Base-by-base conservation (phyloP, 2,329 filamentous ascomycete species). In the Ceratocystis variospora region DNA sequence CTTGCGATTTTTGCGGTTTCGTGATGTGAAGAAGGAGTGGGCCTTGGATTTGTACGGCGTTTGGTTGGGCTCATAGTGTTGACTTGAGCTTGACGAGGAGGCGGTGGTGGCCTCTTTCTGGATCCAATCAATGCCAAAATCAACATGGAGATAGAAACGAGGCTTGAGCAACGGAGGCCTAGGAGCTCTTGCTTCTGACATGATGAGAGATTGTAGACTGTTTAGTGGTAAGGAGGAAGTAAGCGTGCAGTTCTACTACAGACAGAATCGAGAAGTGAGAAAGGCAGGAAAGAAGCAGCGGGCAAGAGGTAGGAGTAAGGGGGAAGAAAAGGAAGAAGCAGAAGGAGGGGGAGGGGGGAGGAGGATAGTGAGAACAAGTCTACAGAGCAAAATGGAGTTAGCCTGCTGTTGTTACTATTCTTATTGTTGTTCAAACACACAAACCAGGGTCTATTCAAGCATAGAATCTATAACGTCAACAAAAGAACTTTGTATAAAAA, bases 121-220 rank as follows among this genome's bases (percentile, higher is more conserved):
- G 31, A 76, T 75, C 76, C 78, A 81, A 0, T 80, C 80, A 28
- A 83, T 72, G 37, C 80, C 79, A 67, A 82, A 80, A 70, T 81
- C 80, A 67, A 83, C 72, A 65, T 80, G 78, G 8, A 82, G 72
- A 67, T 80, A 82, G 65, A 82, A 73, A 46, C 69, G 68, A 57
- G 73, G 72, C 64, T 72, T 70, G 37, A 71, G 68, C 22, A 57
- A 3, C 28, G 53, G 53, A 12, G 53, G 53, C 19, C 17, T 57
- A 17, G 53, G 53, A 25, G 53, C 53, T 57, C 53, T 33, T 31
- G 28, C 3, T 33, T 33, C 53, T 33, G 53, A 57, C 53, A 57
- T 57, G 2, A 8, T 57, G 53, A 22, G 7, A 22, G 8, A 22
- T 41, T 41, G 12, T 41, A 41, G 37, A 12, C 37, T 15, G 37